A percentile compares a stretch with the other conserved stretches of the same genome.
Conservation (phyloP, 1,284 basidiomycete genomes). For the Cryptococcus hybrid region DNA sequence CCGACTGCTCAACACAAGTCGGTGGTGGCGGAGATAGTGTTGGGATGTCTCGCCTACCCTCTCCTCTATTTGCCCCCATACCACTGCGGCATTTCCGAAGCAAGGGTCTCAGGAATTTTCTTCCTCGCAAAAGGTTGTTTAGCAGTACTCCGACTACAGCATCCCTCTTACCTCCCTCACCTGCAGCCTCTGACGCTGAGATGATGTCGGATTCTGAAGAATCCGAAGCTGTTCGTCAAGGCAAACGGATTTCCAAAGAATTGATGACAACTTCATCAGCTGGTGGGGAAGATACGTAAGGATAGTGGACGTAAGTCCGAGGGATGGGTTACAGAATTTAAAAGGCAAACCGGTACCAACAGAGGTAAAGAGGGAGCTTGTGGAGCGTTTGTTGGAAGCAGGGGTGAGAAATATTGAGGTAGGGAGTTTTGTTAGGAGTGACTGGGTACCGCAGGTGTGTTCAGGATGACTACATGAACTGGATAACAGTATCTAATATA, state of each 20-base stretch:
- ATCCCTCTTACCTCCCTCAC: not conserved
- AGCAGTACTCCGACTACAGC: not conserved
- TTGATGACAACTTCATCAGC: conserved; percentile 1
- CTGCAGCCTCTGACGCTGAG: not conserved
- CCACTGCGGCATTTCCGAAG: not conserved
- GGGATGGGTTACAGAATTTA: conserved; percentile 94
- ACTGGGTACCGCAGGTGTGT: conserved; percentile 87
- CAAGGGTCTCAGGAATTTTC: not conserved
- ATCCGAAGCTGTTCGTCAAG: not conserved
- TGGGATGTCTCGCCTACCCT: not conserved
- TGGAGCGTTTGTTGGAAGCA: conserved; percentile 68
- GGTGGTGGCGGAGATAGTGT: not conserved
- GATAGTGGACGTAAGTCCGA: conserved; percentile 88
- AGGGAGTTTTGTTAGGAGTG: conserved; percentile 88
- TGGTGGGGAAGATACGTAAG: conserved; percentile 27
- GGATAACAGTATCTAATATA: not conserved
- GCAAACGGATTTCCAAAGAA: conserved; percentile 11
- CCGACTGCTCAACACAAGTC: not conserved
- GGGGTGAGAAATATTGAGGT: conserved; percentile 77
- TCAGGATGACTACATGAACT: not conserved
- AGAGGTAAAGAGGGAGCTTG: conserved; percentile 74
- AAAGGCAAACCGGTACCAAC: conserved; percentile 66
- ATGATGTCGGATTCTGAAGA: not conserved
- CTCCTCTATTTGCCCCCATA: not conserved
- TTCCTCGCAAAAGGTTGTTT: not conserved